phyloP scores from a whole-genome alignment of 164 flowering plant species.

The Kingdonia uniflora region DNA sequence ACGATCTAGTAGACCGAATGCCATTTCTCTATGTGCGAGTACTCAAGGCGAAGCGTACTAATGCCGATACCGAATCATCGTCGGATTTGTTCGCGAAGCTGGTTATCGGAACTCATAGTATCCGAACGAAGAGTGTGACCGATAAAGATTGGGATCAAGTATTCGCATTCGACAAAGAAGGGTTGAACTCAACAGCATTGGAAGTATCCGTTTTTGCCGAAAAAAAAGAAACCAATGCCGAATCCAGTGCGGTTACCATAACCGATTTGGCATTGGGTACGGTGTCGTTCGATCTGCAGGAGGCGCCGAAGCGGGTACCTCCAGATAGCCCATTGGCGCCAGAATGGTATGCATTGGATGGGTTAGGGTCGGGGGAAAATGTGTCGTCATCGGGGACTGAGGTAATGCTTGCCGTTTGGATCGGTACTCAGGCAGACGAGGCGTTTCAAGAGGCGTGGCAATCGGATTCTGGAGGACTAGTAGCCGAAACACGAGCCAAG shows the following conservation, averaged over 20 bases:
- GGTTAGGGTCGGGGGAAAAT: constrained; percentile 21
- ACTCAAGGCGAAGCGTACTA: constrained; percentile 45
- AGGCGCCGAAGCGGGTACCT: constrained; percentile 84
- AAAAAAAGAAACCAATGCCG: constrained; percentile 23
- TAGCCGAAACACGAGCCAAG: constrained; percentile 84
- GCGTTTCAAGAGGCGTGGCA: constrained; percentile 97
- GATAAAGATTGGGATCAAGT: constrained; percentile 85
- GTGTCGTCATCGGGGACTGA: constrained; percentile 39
- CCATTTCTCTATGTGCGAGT: constrained; percentile 73
- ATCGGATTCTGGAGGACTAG: constrained; percentile 83
- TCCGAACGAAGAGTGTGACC: constrained; percentile 41
- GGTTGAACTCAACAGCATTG: constrained; percentile 56
- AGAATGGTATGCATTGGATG: constrained; percentile 88
- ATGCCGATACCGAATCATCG: constrained; percentile 14
- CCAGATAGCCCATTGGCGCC: constrained; percentile 98
- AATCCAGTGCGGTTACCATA: constrained; percentile 2
- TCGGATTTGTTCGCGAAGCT: constrained; percentile 39
- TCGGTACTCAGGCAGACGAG: constrained; percentile 95
- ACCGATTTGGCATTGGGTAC: constrained; percentile 44
- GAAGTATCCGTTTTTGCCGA: constrained; percentile 65
- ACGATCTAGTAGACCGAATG: constrained; percentile 78
- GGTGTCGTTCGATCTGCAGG: constrained; percentile 78
- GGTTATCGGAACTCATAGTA: constrained; percentile 69
- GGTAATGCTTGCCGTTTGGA: constrained; percentile 89
- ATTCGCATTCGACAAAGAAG: constrained; percentile 77